A percentile compares a stretch with the other conserved stretches of the same genome.
Conservation (phyloP, 2,329 filamentous ascomycete species). For the Aurifilum marmelostoma region DNA sequence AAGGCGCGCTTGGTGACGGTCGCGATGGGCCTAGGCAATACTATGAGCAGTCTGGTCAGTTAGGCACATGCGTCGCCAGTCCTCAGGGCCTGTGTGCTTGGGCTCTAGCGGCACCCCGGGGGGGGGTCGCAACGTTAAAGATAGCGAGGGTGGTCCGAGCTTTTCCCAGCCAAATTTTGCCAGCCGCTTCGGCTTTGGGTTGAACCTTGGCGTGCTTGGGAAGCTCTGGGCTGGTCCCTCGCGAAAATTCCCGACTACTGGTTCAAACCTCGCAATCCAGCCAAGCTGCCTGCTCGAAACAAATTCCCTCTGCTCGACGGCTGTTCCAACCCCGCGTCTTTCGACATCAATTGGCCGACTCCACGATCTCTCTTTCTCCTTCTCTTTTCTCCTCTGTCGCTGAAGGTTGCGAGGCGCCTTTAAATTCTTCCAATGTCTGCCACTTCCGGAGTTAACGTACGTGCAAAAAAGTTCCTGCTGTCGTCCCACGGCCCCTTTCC, state of each 20-base stretch:
- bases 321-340: conserved; percentile 28
- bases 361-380: conserved; percentile 37
- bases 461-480: conserved; percentile 36
- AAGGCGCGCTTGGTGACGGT: neutral
- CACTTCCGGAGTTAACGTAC: conserved; percentile 70
- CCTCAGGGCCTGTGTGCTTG: neutral
- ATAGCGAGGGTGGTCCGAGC: conserved; percentile 8
- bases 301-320: conserved; percentile 27
- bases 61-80: conserved; percentile 3
- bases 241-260: conserved; percentile 45
- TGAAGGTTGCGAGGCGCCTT: conserved; percentile 48
- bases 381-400: conserved; percentile 39
- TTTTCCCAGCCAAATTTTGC: conserved; percentile 4
- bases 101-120: conserved; percentile 4
- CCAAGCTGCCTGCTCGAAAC: conserved; percentile 25
- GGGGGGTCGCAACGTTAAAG: neutral
- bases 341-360: conserved; percentile 32
- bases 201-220: conserved; percentile 3
- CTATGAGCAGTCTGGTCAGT: too few species aligned
- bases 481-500: conserved; percentile 23
- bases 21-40: conserved; percentile 3
- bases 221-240: conserved; percentile 25
- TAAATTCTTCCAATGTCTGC: conserved; percentile 59
- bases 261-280: conserved; percentile 35
- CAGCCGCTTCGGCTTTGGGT: conserved; percentile 24